Base-by-base conservation (phyloP, 139 green algal species). In the Mychonastes homosphaera region DNA sequence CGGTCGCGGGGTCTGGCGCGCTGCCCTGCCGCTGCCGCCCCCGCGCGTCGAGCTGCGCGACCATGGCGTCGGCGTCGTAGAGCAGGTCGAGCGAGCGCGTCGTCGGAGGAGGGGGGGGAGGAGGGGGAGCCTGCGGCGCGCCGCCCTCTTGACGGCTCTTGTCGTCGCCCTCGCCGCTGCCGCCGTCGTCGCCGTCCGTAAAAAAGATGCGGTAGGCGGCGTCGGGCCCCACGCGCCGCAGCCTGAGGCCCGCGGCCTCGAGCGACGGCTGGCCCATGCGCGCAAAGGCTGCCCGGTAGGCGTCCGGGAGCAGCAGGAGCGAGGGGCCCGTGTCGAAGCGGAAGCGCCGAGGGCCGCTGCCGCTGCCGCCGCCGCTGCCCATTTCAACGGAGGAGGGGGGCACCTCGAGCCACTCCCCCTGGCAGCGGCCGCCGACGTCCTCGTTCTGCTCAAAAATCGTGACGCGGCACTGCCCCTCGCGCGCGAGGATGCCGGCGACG, bases 191-290 rank as follows among this genome's bases (percentile, higher is more conserved):
- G 18, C 55, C 53, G 21, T 72, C 60, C 38, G 56, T 55, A 59
- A 89, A 92, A 55, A 81, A 85, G 2, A 89, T 78, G 10, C 85
- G 72, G 70, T 95, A 95, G 10, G 79, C 83, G 2, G 82, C 73
- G n/a, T n/a, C n/a, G 0, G 75, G 72, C 27, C 63, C 30, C 23
- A 89, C 67, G 9, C 69, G 56, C n/a, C 28, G 30, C 21, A 81
- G 23, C 1, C 57, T 23, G 6, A 67, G n/a, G n/a, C n/a, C n/a
- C n/a, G n/a, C n/a, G n/a, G n/a, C n/a, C n/a, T n/a, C n/a, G n/a
- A n/a, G n/a, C n/a, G n/a, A n/a, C n/a, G n/a, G n/a, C n/a, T n/a
- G n/a, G n/a, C 79, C 86, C n/a, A 95, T 66, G 1, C 62, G 67
- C 8, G 49, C 44, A 41, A 87, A 94, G 0, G 79, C 71, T 53